Percentiles rank a stretch among this genome's conserved stretches.
Conservation (phyloP, 768 basidiomycete species). For the Mycena alexandri region DNA sequence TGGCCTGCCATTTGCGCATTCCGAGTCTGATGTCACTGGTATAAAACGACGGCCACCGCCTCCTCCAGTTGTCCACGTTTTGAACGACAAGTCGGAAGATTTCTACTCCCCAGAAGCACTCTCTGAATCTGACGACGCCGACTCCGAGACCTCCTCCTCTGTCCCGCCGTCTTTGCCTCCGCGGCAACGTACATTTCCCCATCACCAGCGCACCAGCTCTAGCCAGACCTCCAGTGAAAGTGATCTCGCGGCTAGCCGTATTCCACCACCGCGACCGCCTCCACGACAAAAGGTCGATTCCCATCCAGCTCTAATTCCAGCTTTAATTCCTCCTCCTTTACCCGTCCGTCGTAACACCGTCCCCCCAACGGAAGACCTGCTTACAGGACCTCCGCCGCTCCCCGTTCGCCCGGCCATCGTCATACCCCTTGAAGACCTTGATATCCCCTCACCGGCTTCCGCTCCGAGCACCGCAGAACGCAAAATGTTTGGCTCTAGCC, state of each 20-base stretch:
- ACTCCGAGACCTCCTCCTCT: constrained; percentile 45
- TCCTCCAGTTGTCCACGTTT: constrained; percentile 26
- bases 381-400: constrained; percentile 44
- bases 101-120: constrained; percentile 29
- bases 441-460: constrained; percentile 38
- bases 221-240: constrained; percentile 57
- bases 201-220: constrained; percentile 49
- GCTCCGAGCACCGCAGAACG: constrained; percentile 48
- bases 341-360: constrained; percentile 57
- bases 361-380: constrained; percentile 37
- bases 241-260: constrained; percentile 42
- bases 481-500: constrained; percentile 54
- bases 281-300: constrained; percentile 47
- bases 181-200: constrained; percentile 20
- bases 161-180: constrained; percentile 39
- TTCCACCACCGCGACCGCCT: constrained; percentile 51
- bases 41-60: constrained; percentile 41
- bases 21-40: constrained; percentile 28
- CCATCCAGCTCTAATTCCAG: constrained; percentile 42
- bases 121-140: constrained; percentile 32
- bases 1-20: constrained; percentile 42
- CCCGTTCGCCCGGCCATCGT: constrained; percentile 44
- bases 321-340: constrained; percentile 53
- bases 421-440: constrained; percentile 35
- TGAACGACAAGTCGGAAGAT: constrained; percentile 37